These are phyloP conservation scores for Elaeis oleifera DNA, from an alignment of 202 grass and related monocot species.

Conservation along the genomic window DNA sequence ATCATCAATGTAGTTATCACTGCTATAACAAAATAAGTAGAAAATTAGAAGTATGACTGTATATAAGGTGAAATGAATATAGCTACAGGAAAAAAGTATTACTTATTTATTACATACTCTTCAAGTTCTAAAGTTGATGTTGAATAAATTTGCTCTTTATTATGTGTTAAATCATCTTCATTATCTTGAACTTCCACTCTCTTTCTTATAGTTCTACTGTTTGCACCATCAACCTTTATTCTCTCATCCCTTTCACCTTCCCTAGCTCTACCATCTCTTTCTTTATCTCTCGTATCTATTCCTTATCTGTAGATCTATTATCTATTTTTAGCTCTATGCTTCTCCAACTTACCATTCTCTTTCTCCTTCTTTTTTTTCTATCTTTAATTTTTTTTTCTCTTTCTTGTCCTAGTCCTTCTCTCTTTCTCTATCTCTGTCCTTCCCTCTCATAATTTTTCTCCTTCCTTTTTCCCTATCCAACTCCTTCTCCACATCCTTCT, in stretches of 20 bases:
- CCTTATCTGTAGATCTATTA: slow-evolving; percentile 30
- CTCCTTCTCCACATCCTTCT: slow-evolving; percentile 35
- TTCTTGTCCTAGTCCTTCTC: slow-evolving; percentile 40
- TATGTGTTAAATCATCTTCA: background rate
- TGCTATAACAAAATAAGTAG: too few relatives aligned
- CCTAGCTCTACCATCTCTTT: slow-evolving; percentile 2
- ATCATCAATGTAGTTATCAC: too few relatives aligned
- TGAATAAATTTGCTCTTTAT: background rate
- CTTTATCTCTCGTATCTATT: slow-evolving; percentile 28
- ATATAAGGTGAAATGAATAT: too few relatives aligned
- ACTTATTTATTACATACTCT: slow-evolving; percentile 50
- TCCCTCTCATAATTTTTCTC: slow-evolving; percentile 33
- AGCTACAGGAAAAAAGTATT: background rate
- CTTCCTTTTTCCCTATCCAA: slow-evolving; percentile 12
- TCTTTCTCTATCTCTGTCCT: slow-evolving; percentile 38
- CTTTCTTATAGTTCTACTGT: slow-evolving; percentile 10
- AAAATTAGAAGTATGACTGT: too few relatives aligned
- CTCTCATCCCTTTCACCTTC: slow-evolving; percentile 20
- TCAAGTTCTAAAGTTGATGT: slow-evolving; percentile 25
- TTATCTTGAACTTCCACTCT: slow-evolving; percentile 1
- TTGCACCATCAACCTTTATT: slow-evolving; percentile 23
- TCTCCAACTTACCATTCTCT: slow-evolving; percentile 39
- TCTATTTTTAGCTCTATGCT: slow-evolving; percentile 33
- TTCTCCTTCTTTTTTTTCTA: slow-evolving; percentile 48
- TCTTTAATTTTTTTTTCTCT: slow-evolving; percentile 20